Evolutionary conservation across 495 filamentous ascomycete species (phyloP).

Genomic region (Viridothelium virens): DNA sequence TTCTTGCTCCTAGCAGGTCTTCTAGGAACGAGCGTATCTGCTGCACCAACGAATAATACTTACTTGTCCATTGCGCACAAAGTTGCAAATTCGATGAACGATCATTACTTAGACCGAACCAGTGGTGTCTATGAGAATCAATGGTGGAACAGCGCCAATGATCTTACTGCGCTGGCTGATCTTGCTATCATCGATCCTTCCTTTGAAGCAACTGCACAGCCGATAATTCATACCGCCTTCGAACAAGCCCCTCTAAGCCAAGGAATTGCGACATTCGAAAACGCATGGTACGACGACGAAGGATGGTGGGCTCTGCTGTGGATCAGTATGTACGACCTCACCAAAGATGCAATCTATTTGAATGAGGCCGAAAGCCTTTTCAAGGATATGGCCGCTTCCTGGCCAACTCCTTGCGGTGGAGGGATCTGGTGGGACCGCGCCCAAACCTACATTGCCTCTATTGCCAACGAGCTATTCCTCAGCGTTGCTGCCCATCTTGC

Average conservation of each 20-base stretch:
- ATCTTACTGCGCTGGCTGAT: slow-evolving; percentile 40
- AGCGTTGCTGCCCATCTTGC: slow-evolving; percentile 63
- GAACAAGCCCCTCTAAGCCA: not conserved
- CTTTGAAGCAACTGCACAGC: not conserved
- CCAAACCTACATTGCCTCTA: slow-evolving; percentile 56
- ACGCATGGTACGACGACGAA: slow-evolving; percentile 35
- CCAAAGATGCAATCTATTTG: slow-evolving; percentile 27
- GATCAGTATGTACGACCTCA: slow-evolving; percentile 32
- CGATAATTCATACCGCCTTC: slow-evolving; percentile 1
- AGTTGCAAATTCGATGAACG: slow-evolving; percentile 12
- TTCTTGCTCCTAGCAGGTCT: no score
- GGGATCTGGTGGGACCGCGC: slow-evolving; percentile 66
- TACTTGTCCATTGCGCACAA: slow-evolving; percentile 8
- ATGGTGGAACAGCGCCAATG: slow-evolving; percentile 76
- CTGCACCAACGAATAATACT: not conserved
- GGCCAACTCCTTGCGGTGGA: slow-evolving; percentile 41
- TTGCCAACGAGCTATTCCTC: slow-evolving; percentile 70
- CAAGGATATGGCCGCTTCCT: slow-evolving; percentile 45
- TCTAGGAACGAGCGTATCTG: not conserved
- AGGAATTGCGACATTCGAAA: slow-evolving; percentile 18
- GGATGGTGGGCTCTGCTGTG: slow-evolving; percentile 31
- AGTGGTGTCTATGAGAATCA: slow-evolving; percentile 35
- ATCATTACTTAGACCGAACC: slow-evolving; percentile 22
- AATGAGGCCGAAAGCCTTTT: slow-evolving; percentile 49
- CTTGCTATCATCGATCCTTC: slow-evolving; percentile 6